Percentiles rank a stretch among this genome's conserved stretches.
phyloP scores from a whole-genome alignment of 768 basidiomycete species.

The Cubamyces sp. region DNA sequence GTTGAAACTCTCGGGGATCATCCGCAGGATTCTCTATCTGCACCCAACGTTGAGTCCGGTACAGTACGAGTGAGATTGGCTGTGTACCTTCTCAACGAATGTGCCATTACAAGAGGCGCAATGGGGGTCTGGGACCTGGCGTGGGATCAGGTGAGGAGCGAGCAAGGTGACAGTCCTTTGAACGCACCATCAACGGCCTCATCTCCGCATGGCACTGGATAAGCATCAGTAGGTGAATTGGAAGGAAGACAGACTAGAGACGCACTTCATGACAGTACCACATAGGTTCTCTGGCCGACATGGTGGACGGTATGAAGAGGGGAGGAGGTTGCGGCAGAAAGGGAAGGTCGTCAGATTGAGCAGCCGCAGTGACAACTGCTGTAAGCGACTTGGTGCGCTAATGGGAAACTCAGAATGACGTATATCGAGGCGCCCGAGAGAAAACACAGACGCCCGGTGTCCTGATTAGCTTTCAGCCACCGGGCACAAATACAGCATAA shows the following conservation, averaged over 20 bases:
- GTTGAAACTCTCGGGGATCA: constrained; percentile 72
- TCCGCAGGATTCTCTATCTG: constrained; percentile 77
- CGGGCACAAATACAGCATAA: constrained; percentile 29
- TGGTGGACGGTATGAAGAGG: constrained; percentile 32
- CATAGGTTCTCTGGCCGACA: constrained; percentile 74
- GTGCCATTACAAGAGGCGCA: constrained; percentile 82
- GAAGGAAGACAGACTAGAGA: constrained; percentile 2
- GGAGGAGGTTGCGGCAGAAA: constrained; percentile 21
- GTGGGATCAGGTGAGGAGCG: constrained; percentile 14
- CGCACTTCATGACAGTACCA: constrained; percentile 81
- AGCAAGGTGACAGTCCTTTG: constrained; percentile 4
- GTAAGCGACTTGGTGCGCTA: constrained; percentile 8
- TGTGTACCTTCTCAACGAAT: constrained; percentile 79
- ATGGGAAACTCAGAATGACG: constrained; percentile 14
- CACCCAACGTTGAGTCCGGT: not conserved
- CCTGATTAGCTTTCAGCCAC: constrained; percentile 11
- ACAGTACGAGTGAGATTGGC: not conserved
- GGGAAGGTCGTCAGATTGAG: constrained; percentile 15
- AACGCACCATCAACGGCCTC: constrained; percentile 78
- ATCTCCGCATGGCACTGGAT: constrained; percentile 84
- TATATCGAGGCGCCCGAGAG: constrained; percentile 10
- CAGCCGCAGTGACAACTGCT: constrained; percentile 19
- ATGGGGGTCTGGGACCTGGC: constrained; percentile 76
- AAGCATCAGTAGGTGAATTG: not conserved
- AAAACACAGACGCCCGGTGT: not conserved